These are phyloP conservation scores for Dunaliella sp. DNA, from an alignment of 139 green algal species.

Conservation along the genomic window DNA sequence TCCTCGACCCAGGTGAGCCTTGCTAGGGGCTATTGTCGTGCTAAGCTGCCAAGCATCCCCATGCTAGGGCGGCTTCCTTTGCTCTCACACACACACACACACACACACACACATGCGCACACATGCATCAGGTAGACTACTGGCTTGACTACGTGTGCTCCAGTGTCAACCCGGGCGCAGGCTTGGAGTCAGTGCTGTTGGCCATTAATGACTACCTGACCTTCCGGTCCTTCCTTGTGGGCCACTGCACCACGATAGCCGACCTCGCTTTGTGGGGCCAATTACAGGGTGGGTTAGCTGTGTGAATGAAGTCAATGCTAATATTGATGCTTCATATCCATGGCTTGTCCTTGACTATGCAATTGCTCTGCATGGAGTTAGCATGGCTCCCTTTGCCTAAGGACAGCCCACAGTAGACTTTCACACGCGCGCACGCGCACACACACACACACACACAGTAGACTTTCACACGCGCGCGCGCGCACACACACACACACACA, in stretches of 20 bases:
- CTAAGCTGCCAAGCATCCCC: too few relatives aligned
- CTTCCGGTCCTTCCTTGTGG: constrained; percentile 83
- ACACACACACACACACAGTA: too few relatives aligned
- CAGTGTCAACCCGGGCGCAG: constrained; percentile 54
- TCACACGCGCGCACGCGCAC: too few relatives aligned
- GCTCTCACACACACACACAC: neutral
- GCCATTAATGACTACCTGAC: constrained; percentile 73
- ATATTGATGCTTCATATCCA: too few relatives aligned
- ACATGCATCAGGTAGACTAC: constrained; percentile 64
- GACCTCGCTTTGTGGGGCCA: constrained; percentile 87
- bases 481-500: too few relatives aligned
- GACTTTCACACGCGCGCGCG: too few relatives aligned
- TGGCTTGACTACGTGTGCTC: constrained; percentile 75
- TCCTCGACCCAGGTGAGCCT: constrained; percentile 53
- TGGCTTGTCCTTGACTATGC: too few relatives aligned
- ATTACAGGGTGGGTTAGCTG: constrained; percentile 62
- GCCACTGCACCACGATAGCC: constrained; percentile 69
- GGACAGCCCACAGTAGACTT: too few relatives aligned
- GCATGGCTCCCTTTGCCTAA: too few relatives aligned
- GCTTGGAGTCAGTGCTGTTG: constrained; percentile 60
- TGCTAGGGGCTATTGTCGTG: too few relatives aligned
- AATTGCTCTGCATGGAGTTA: too few relatives aligned
- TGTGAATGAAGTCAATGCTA: too few relatives aligned
- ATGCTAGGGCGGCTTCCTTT: neutral
- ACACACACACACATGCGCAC: neutral